Evolutionary conservation across 768 basidiomycete genomes (phyloP), one percentile per base, ranked within the genome.

Genomic region (Multifurca ochricompacta): DNA sequence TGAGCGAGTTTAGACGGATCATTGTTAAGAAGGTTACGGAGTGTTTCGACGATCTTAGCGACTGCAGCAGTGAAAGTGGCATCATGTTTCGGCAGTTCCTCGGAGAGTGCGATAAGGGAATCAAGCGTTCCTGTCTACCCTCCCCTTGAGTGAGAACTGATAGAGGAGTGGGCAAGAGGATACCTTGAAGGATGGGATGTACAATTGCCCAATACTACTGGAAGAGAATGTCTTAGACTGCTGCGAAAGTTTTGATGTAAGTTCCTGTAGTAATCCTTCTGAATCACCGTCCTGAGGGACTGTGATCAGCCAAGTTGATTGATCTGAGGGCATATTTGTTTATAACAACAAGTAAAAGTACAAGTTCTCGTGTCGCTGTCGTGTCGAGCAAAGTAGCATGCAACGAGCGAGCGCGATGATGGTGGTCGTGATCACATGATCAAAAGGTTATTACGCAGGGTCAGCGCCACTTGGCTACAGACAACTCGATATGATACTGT

Each of bases 21-120:
- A 62, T 95, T 94, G 66, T 91, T 91, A 41, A 93, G 71, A 51
- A 99, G 77, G 61, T 86, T 90, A 45, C 93, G 85, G 51, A 98
- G 77, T 0, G 92, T 93, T 65, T 98, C 96, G 46, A 98, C 92
- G 7, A 84, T 83, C 74, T 95, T 97, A 43, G 91, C 91, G 58
- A 95, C 86, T 7, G 83, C 83, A 13, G 78, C 73, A 2, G 92
- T 96, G 73, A 97, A 94, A 75, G 80, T 83, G 35, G 77, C 65
- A 63, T 98, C 96, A 54, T 88, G 82, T 72, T 98, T 99, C 6
- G 93, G 91, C 36, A 98, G 77, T 44, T 88, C 84, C 65, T 98
- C 96, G 14, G 93, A 95, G 47, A 98, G 78, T 2, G 81, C 77
- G 56, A 99, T 81, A 50, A 99, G 81, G 18, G 81, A 76, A 60